Evolutionary conservation across 2,329 filamentous ascomycete genomes (phyloP).

Genomic region (Hyphodiscus sp.): DNA sequence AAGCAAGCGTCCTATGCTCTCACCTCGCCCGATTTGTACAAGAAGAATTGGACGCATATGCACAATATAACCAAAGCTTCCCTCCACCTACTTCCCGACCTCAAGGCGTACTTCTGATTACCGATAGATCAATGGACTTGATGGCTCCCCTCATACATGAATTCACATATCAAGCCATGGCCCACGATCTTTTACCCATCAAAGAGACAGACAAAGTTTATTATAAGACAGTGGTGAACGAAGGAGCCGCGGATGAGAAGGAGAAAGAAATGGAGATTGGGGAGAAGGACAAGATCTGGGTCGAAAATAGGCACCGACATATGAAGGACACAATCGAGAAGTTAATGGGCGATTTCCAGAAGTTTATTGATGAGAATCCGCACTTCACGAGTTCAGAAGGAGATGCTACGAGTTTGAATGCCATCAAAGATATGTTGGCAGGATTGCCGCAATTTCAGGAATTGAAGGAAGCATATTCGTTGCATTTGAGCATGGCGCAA

Average conservation of each 20-base stretch:
- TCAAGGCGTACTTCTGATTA: slow-evolving; percentile 76
- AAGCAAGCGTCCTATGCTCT: slow-evolving; percentile 79
- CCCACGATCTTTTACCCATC: slow-evolving; percentile 84
- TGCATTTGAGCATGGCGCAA: slow-evolving; percentile 94
- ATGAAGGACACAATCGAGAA: slow-evolving; percentile 98
- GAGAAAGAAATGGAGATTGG: slow-evolving; percentile 86
- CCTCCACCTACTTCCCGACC: slow-evolving; percentile 74
- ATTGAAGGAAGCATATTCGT: slow-evolving; percentile 88
- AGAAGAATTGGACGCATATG: slow-evolving; percentile 83
- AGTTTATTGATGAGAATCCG: slow-evolving; percentile 83
- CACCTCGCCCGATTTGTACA: slow-evolving; percentile 89
- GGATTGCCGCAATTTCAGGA: slow-evolving; percentile 91
- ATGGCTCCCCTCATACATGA: slow-evolving; percentile 86
- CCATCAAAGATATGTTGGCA: slow-evolving; percentile 95
- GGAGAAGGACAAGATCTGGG: slow-evolving; percentile 92
- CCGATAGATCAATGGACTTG: slow-evolving; percentile 89
- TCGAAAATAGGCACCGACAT: slow-evolving; percentile 86
- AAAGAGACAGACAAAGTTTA: slow-evolving; percentile 83
- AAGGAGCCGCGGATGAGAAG: slow-evolving; percentile 62
- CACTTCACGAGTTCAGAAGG: slow-evolving; percentile 75
- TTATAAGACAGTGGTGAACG: slow-evolving; percentile 74
- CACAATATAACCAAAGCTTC: slow-evolving; percentile 76
- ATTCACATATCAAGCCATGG: slow-evolving; percentile 98
- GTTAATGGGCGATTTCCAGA: slow-evolving; percentile 85
- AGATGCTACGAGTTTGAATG: slow-evolving; percentile 71